phyloP scores from a whole-genome alignment of 1,284 basidiomycete genomes.

The Phenoliferia sp. region DNA sequence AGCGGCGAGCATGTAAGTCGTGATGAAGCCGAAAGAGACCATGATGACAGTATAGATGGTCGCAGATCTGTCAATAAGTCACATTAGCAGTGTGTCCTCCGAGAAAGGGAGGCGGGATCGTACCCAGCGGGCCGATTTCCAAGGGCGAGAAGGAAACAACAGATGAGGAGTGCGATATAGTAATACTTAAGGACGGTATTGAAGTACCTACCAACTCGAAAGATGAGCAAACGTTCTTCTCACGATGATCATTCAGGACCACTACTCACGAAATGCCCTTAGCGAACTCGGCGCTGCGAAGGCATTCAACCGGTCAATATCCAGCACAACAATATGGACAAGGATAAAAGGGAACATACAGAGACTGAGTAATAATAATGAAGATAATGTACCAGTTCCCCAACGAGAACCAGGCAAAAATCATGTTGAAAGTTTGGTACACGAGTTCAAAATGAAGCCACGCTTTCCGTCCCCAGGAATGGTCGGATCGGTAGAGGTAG shows the following conservation, averaged over 20 bases:
- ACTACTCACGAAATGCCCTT: constrained; percentile 54
- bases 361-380: constrained; percentile 62
- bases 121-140: constrained; percentile 81
- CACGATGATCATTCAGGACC: constrained; percentile 51
- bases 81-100: not conserved
- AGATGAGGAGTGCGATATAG: constrained; percentile 65
- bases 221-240: not conserved
- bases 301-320: not conserved
- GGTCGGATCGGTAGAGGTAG: constrained; percentile 60
- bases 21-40: constrained; percentile 79
- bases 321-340: not conserved
- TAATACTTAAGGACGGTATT: constrained; percentile 78
- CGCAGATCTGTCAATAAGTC: constrained; percentile 51
- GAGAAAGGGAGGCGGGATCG: not conserved
- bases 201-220: constrained; percentile 44
- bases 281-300: not conserved
- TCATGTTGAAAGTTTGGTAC: constrained; percentile 82
- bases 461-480: constrained; percentile 75
- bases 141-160: constrained; percentile 84
- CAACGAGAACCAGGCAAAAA: constrained; percentile 42
- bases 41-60: constrained; percentile 75
- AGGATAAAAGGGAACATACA: constrained; percentile 38
- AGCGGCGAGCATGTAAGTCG: constrained; percentile 75
- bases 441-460: constrained; percentile 92
- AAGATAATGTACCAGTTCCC: constrained; percentile 20